These are phyloP conservation scores for Albophoma yamanashiensis DNA, from an alignment of 2,329 filamentous ascomycete genomes.

Conservation along the genomic window DNA sequence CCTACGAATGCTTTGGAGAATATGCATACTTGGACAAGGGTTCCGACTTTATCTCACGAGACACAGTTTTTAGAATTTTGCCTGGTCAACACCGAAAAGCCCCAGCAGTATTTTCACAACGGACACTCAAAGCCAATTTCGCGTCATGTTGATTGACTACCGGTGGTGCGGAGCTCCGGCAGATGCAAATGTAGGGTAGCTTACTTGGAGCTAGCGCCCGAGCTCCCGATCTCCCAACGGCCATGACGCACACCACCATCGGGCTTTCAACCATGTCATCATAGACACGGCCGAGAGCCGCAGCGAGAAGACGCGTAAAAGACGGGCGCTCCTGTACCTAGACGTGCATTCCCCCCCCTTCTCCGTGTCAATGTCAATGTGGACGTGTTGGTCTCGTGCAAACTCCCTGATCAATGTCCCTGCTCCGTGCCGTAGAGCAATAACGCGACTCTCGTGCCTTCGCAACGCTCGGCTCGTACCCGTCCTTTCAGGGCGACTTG, in stretches of 20 bases:
- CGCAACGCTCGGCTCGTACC: neutral
- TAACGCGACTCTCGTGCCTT: neutral
- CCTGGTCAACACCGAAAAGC: neutral
- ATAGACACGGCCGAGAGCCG: constrained; percentile 4
- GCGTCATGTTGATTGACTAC: neutral
- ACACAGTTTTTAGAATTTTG: neutral
- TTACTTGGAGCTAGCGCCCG: neutral
- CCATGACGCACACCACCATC: constrained; percentile 21
- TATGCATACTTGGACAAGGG: no score
- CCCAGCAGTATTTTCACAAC: neutral
- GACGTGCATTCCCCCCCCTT: neutral
- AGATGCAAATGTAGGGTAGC: neutral
- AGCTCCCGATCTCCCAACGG: constrained; percentile 16
- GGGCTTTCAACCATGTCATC: constrained; percentile 15
- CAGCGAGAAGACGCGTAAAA: constrained; percentile 2
- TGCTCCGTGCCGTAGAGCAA: neutral
- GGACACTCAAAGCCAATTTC: neutral
- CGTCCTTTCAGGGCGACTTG: neutral
- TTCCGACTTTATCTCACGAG: neutral
- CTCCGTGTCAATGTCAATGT: neutral
- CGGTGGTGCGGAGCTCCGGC: neutral
- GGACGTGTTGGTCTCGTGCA: neutral
- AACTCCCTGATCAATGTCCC: constrained; percentile 1
- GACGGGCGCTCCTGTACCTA: neutral
- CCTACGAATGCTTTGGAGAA: no score